Base-by-base conservation (phyloP, 2,329 filamentous ascomycete genomes). In the Hypoxylon sp. region DNA sequence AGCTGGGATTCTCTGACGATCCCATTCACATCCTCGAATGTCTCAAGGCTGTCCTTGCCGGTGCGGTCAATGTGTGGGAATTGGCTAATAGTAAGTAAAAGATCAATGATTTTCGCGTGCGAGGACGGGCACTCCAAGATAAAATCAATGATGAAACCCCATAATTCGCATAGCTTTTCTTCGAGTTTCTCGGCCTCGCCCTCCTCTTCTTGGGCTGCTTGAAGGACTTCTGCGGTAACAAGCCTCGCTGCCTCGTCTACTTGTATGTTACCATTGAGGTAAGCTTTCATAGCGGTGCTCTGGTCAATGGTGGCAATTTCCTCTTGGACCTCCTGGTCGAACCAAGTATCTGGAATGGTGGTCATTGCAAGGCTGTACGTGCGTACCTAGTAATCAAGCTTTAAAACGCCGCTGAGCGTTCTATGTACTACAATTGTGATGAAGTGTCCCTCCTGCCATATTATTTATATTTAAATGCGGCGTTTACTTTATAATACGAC, bases 81-180 rank as follows among this genome's bases (percentile, higher is more conserved):
- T 17, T 28, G n/a, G 7, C 45, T 49, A 13, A 49, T 49, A 1
- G 45, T 14, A 28, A 28, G 17, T 17, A 49, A 13, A 28, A 49
- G 21, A 6, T 60, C 19, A 13, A 50, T n/a, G 10, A 45, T 23
- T 14, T 51, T 43, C 17, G 7, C 1, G 11, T 43, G 38, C n/a
- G 11, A 45, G 10, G 48, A 52, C 5, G 59, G 49, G 38, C 49
- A 61, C 14, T 53, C 41, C 30, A 28, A 28, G 38, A 61, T 55
- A 28, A 55, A 25, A 23, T 55, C 49, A 14, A 61, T 38, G 38
- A 61, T 13, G 36, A 61, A 61, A 10, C 17, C 28, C 59, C 59
- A 61, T 9, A 61, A 17, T 6, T 61, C 43, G 5, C 14, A 38
- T 21, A 61, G 36, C n/a, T 61, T 49, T 3, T 46, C 17, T 17